Percentiles rank a stretch among this genome's conserved stretches.
Conservation (phyloP, 139 green algal species). For the Penium margaritaceum region DNA sequence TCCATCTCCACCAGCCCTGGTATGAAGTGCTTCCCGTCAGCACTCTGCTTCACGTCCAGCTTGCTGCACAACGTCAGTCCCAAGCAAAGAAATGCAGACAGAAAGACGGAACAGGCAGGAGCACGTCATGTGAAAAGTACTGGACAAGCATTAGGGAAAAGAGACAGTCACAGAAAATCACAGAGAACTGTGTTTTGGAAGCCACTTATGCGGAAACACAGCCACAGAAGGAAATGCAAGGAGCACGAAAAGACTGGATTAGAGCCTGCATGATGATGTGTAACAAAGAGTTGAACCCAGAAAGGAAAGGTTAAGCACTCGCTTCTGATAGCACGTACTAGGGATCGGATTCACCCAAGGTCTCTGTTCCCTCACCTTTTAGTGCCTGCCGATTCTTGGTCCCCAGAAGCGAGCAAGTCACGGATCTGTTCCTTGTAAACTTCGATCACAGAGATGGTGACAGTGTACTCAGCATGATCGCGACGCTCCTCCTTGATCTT, state of each 20-base stretch:
- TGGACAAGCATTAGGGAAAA: neutral
- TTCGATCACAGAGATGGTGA: constrained; percentile 41
- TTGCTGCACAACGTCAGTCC: constrained; percentile 25
- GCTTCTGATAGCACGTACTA: neutral
- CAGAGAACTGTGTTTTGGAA: neutral
- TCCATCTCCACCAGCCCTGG: constrained; percentile 25
- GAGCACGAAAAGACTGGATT: neutral
- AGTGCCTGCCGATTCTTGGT: no score
- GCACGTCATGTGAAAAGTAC: neutral
- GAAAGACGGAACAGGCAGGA: neutral
- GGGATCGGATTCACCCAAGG: neutral
- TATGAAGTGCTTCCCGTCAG: constrained; percentile 24
- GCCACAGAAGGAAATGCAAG: neutral
- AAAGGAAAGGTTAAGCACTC: neutral
- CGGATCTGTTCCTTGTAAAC: constrained; percentile 54
- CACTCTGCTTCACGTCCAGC: constrained; percentile 38
- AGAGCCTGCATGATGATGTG: neutral
- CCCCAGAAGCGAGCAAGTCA: constrained; percentile 38
- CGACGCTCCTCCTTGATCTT: constrained; percentile 15
- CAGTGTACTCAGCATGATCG: constrained; percentile 22
- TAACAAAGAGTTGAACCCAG: neutral
- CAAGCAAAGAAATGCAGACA: neutral
- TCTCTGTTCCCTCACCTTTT: no score
- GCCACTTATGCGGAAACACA: neutral
- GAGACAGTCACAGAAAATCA: neutral